phyloP scores from a whole-genome alignment of 352 stramenopile genomes.

The Thalassiosira mediterranea region DNA sequence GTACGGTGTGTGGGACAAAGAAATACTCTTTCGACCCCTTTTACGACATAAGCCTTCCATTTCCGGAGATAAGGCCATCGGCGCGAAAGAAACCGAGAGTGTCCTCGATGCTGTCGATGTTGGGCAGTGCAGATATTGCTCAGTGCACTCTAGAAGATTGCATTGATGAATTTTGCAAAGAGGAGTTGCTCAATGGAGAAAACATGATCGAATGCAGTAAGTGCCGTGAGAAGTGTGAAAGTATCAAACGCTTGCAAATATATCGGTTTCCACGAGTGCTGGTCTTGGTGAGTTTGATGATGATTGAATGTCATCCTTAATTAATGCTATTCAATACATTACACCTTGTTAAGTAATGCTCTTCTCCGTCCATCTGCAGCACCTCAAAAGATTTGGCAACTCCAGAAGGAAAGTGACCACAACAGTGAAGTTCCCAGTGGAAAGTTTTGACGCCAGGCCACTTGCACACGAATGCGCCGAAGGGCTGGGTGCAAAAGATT shows the following conservation, averaged over 20 bases:
- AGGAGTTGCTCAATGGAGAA: conserved; percentile 15
- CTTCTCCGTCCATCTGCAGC: conserved; percentile 41
- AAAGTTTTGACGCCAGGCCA: conserved; percentile 87
- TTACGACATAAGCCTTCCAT: conserved; percentile 24
- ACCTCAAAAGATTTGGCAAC: conserved; percentile 97
- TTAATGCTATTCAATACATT: not conserved
- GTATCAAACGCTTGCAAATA: conserved; percentile 21
- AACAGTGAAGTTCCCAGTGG: conserved; percentile 91
- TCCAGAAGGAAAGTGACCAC: conserved; percentile 95
- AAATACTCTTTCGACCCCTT: conserved; percentile 28
- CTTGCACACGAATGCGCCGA: no score
- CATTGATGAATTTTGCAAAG: conserved; percentile 17
- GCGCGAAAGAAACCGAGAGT: not conserved
- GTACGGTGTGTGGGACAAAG: conserved; percentile 64
- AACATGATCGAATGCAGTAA: conserved; percentile 21
- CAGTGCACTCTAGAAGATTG: conserved; percentile 25
- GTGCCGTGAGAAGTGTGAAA: conserved; percentile 15
- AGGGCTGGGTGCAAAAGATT: conserved; percentile 18
- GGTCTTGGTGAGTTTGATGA: conserved; percentile 4
- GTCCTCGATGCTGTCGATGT: conserved; percentile 1
- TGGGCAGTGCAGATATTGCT: not conserved
- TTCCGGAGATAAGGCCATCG: conserved; percentile 9
- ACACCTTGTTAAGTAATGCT: no score
- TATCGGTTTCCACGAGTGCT: conserved; percentile 18
- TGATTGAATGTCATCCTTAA: not conserved